phyloP scores from a whole-genome alignment of 2,329 filamentous ascomycete genomes.

The Colletotrichum sp. region DNA sequence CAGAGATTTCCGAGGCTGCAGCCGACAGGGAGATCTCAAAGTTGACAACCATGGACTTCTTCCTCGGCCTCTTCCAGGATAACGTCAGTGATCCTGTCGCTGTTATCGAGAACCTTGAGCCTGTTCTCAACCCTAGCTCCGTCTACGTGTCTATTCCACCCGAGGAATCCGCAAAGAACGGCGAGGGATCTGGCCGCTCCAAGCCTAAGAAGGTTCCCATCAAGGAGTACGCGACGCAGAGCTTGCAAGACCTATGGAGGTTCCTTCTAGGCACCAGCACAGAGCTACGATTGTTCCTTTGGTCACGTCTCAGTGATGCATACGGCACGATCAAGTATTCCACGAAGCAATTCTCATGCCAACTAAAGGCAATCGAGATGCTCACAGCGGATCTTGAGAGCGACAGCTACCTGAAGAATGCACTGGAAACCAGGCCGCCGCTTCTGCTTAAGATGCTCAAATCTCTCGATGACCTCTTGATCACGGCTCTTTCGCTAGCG shows the following conservation, averaged over 20 bases:
- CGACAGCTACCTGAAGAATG: constrained; percentile 67
- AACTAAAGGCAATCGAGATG: constrained; percentile 84
- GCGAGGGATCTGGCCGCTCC: constrained; percentile 13
- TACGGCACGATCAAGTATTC: constrained; percentile 85
- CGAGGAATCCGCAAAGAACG: constrained; percentile 11
- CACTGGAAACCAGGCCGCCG: constrained; percentile 69
- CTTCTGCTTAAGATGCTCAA: constrained; percentile 79
- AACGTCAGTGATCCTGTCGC: constrained; percentile 80
- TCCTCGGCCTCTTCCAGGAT: constrained; percentile 85
- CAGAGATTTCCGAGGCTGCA: constrained; percentile 81
- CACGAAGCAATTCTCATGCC: constrained; percentile 88
- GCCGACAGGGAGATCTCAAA: constrained; percentile 91
- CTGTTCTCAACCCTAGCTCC: constrained; percentile 78
- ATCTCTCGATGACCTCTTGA: constrained; percentile 77
- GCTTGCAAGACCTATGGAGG: constrained; percentile 79
- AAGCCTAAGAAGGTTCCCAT: constrained; percentile 41
- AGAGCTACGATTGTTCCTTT: constrained; percentile 84
- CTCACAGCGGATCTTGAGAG: constrained; percentile 67
- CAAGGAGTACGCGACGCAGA: constrained; percentile 57
- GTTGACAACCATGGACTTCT: constrained; percentile 95
- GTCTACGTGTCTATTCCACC: constrained; percentile 43
- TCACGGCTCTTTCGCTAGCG: constrained; percentile 71
- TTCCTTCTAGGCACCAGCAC: constrained; percentile 84
- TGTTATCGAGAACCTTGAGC: constrained; percentile 91
- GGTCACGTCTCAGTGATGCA: constrained; percentile 88